phyloP scores from a whole-genome alignment of 805 yeast genomes.

The Wickerhamiella spandovensis region DNA sequence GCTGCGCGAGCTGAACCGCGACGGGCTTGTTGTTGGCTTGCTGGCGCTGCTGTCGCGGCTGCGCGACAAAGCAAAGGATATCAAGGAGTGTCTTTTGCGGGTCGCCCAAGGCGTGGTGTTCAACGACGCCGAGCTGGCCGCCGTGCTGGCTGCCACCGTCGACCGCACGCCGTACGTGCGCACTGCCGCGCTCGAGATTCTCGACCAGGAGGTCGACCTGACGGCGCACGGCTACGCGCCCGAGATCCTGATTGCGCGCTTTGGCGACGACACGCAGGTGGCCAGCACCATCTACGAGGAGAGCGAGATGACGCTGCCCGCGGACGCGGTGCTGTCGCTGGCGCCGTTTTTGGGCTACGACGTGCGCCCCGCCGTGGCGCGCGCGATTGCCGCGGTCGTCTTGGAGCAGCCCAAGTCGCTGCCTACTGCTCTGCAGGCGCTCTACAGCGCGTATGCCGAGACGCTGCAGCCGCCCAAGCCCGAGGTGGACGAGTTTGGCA shows the following conservation, averaged over 20 bases:
- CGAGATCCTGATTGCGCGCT: slow-evolving; percentile 67
- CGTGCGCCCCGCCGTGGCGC: slow-evolving; percentile 62
- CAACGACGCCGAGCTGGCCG: slow-evolving; percentile 42
- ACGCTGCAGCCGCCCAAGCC: slow-evolving; percentile 40
- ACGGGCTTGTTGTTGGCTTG: slow-evolving; percentile 45
- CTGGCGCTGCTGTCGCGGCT: slow-evolving; percentile 48
- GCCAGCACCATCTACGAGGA: slow-evolving; percentile 84
- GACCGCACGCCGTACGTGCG: slow-evolving; percentile 61
- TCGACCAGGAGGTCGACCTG: slow-evolving; percentile 63
- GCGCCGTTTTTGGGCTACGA: slow-evolving; percentile 36
- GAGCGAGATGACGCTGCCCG: slow-evolving; percentile 39
- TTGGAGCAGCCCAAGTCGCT: slow-evolving; percentile 20
- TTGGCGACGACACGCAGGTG: slow-evolving; percentile 56
- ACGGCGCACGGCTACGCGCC: slow-evolving; percentile 36
- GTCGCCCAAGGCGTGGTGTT: slow-evolving; percentile 61
- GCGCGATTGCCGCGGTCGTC: slow-evolving; percentile 45
- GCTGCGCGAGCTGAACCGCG: slow-evolving; percentile 54
- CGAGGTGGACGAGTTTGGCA: slow-evolving; percentile 58
- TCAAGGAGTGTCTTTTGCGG: slow-evolving; percentile 72
- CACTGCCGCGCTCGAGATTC: slow-evolving; percentile 61
- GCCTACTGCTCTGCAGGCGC: slow-evolving; percentile 10
- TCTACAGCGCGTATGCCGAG: slow-evolving; percentile 46
- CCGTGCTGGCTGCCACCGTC: slow-evolving; percentile 40
- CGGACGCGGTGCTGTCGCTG: slow-evolving; percentile 30
- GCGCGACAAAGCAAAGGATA: slow-evolving; percentile 65